A percentile compares a stretch with the other conserved stretches of the same genome.
phyloP scores from a whole-genome alignment of 345 rosid species.

The Rhodamnia argentea region DNA sequence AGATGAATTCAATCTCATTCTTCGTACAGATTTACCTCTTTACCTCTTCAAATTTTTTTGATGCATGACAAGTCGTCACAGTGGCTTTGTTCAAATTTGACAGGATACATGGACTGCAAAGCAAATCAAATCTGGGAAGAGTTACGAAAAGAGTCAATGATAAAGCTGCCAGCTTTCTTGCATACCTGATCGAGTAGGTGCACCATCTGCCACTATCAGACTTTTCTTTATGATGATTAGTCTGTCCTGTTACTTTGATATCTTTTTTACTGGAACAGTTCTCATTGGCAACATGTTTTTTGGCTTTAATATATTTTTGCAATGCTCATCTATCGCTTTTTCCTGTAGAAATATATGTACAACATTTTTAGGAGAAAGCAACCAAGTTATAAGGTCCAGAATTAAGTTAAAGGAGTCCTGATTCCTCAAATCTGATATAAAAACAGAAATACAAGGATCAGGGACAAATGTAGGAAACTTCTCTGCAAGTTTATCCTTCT shows the following conservation, averaged over 20 bases:
- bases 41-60: not conserved
- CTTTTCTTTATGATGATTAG: not conserved
- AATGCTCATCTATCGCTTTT: not conserved
- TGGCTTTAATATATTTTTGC: not conserved
- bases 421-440: not conserved
- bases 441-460: not conserved
- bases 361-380: not conserved
- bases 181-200: slow-evolving; percentile 56
- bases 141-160: slow-evolving; percentile 38
- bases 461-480: not conserved
- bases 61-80: not conserved
- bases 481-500: not conserved
- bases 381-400: not conserved
- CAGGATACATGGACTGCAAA: slow-evolving; percentile 56
- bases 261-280: not conserved
- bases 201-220: not conserved
- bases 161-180: slow-evolving; percentile 44
- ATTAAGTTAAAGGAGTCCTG: not conserved
- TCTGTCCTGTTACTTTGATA: not conserved
- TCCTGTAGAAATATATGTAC: not conserved
- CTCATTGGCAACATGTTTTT: not conserved
- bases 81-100: not conserved
- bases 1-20: not conserved
- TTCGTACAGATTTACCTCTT: not conserved
- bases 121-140: slow-evolving; percentile 25